Percentiles rank a stretch among this genome's conserved stretches.
Conservation (phyloP, 352 stramenopile genomes). For the Aphanomyces stellatus region DNA sequence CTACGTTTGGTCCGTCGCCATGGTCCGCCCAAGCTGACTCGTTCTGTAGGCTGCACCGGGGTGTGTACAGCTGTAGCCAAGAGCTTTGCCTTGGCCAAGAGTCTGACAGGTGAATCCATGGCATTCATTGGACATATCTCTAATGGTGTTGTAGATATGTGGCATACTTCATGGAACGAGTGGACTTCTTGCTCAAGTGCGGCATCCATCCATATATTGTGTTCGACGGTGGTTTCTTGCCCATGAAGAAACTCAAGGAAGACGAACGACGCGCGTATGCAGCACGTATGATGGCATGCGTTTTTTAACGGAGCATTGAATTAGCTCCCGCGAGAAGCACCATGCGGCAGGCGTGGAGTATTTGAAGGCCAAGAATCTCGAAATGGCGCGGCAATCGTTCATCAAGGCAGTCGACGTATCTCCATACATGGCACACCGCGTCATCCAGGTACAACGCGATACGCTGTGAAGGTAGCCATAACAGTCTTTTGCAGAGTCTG, state of each 20-base stretch:
- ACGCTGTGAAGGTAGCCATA: too few species aligned
- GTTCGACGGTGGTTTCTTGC: constrained; percentile 59
- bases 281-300: not conserved
- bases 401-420: constrained; percentile 62
- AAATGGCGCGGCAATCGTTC: constrained; percentile 62
- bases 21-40: not conserved
- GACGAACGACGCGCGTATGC: constrained; percentile 53
- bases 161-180: constrained; percentile 61
- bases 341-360: constrained; percentile 48
- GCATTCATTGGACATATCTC: too few species aligned
- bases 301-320: not conserved
- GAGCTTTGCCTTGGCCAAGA: constrained; percentile 58
- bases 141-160: constrained; percentile 71
- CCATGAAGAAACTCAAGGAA: constrained; percentile 74
- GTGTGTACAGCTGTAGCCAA: constrained; percentile 64
- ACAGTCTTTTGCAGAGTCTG: too few species aligned
- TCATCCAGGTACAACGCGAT: constrained; percentile 72
- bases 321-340: constrained; percentile 64
- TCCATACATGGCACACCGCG: constrained; percentile 67
- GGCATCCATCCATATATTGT: constrained; percentile 66
- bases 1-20: constrained; percentile 60
- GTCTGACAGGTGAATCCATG: constrained; percentile 74
- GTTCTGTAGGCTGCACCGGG: constrained; percentile 55
- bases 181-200: constrained; percentile 41
- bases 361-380: constrained; percentile 44